phyloP scores from a whole-genome alignment of 2,329 filamentous ascomycete species.

The Penicillium paneum region DNA sequence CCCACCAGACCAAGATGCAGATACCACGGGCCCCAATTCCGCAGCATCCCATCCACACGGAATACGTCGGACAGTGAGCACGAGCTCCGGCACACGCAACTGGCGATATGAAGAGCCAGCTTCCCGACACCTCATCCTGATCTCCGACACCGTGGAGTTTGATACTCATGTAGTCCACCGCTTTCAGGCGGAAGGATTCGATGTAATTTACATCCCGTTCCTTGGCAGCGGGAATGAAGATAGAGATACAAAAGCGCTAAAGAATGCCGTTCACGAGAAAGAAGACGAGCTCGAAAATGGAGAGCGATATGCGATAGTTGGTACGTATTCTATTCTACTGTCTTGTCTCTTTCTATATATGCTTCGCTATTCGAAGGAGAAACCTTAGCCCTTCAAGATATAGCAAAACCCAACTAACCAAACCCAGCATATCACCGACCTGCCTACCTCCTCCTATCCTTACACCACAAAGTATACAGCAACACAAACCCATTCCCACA shows the following conservation, averaged over 20 bases:
- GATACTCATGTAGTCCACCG: slow-evolving; percentile 51
- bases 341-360: background rate
- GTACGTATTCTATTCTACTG: slow-evolving; percentile 36
- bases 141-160: slow-evolving; percentile 42
- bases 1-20: background rate
- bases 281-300: slow-evolving; percentile 53
- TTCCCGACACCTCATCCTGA: slow-evolving; percentile 29
- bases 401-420: background rate
- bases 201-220: slow-evolving; percentile 54
- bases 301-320: slow-evolving; percentile 59
- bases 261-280: slow-evolving; percentile 48
- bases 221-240: slow-evolving; percentile 30
- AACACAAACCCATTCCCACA: slow-evolving; percentile 56
- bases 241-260: slow-evolving; percentile 50
- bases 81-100: slow-evolving; percentile 15
- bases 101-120: slow-evolving; percentile 14
- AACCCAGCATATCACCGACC: slow-evolving; percentile 57
- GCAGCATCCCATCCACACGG: slow-evolving; percentile 1
- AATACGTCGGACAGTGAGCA: slow-evolving; percentile 14
- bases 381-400: background rate
- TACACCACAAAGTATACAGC: slow-evolving; percentile 35
- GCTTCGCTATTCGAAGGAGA: background rate
- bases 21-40: slow-evolving; percentile 1
- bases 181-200: slow-evolving; percentile 58
- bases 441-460: slow-evolving; percentile 53